A percentile compares a stretch with the other conserved stretches of the same genome.
Conservation (phyloP, 805 yeast genomes). For the Candida verbasci region DNA sequence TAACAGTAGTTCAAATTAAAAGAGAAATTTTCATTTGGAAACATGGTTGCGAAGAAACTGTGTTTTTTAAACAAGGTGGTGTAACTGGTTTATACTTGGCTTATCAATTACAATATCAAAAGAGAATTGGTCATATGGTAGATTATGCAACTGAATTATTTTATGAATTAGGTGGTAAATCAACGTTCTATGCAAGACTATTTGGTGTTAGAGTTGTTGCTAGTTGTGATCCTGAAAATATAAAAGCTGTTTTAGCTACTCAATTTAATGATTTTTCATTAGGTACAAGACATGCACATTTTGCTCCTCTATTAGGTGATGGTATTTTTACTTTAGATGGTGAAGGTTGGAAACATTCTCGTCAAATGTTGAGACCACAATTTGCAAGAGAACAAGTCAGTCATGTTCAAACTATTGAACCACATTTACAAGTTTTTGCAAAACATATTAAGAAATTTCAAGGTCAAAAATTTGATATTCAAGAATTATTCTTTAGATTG, state of each 20-base stretch:
- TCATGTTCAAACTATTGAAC: conserved; percentile 35
- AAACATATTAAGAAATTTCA: conserved; percentile 22
- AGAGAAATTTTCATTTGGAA: conserved; percentile 3
- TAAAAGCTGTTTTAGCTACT: conserved; percentile 39
- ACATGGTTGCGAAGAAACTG: conserved; percentile 7
- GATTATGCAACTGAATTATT: conserved; percentile 5
- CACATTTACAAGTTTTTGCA: conserved; percentile 33
- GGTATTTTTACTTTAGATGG: conserved; percentile 42
- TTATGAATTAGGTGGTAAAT: neutral
- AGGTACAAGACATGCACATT: conserved; percentile 35
- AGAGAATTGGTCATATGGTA: conserved; percentile 4
- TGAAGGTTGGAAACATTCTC: conserved; percentile 40
- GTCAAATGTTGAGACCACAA: conserved; percentile 43
- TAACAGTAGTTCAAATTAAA: conserved; percentile 1
- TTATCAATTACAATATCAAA: conserved; percentile 4
- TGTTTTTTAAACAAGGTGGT: conserved; percentile 5
- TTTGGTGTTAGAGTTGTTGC: conserved; percentile 17
- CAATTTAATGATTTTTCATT: conserved; percentile 38
- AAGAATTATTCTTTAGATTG: conserved; percentile 33
- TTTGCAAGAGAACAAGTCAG: conserved; percentile 41
- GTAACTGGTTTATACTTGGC: conserved; percentile 5
- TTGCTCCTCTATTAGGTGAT: conserved; percentile 36
- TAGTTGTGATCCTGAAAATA: conserved; percentile 38
- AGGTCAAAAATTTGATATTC: conserved; percentile 32
- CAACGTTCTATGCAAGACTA: conserved; percentile 12